Evolutionary conservation across 257 asterid genomes (phyloP).

Genomic region (Solanum stenotomum): DNA sequence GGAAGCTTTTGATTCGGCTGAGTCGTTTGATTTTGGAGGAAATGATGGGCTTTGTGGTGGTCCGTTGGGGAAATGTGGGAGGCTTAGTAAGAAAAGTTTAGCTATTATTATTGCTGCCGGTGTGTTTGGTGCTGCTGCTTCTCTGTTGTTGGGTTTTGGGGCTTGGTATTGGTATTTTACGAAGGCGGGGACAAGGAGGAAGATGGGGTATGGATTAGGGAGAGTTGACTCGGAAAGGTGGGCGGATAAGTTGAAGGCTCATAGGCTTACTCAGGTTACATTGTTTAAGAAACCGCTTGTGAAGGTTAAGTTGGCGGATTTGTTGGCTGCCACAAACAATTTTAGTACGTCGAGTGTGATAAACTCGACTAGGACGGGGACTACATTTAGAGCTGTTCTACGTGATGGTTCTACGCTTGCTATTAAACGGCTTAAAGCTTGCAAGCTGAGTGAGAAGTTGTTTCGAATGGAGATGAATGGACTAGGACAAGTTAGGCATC

Average conservation of each 20-base stretch:
- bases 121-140: constrained; percentile 73
- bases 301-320: constrained; percentile 74
- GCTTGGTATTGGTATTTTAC: constrained; percentile 73
- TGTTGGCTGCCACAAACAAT: constrained; percentile 57
- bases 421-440: constrained; percentile 46
- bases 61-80: constrained; percentile 59
- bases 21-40: constrained; percentile 30
- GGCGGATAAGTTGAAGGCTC: constrained; percentile 57
- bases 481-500: constrained; percentile 89
- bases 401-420: constrained; percentile 76
- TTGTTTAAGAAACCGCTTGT: constrained; percentile 85
- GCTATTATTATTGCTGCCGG: constrained; percentile 83
- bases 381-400: constrained; percentile 64
- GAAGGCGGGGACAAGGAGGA: constrained; percentile 33
- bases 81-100: constrained; percentile 57
- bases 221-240: constrained; percentile 51
- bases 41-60: constrained; percentile 74
- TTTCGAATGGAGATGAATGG: constrained; percentile 84
- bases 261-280: constrained; percentile 68
- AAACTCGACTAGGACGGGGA: constrained; percentile 67
- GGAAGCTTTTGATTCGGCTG: constrained; percentile 18
- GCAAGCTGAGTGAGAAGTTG: constrained; percentile 67
- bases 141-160: constrained; percentile 69
- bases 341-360: constrained; percentile 42
- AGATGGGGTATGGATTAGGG: constrained; percentile 39